Base-by-base conservation (phyloP, 495 filamentous ascomycete species). In the Clohesyomyces aquaticus region DNA sequence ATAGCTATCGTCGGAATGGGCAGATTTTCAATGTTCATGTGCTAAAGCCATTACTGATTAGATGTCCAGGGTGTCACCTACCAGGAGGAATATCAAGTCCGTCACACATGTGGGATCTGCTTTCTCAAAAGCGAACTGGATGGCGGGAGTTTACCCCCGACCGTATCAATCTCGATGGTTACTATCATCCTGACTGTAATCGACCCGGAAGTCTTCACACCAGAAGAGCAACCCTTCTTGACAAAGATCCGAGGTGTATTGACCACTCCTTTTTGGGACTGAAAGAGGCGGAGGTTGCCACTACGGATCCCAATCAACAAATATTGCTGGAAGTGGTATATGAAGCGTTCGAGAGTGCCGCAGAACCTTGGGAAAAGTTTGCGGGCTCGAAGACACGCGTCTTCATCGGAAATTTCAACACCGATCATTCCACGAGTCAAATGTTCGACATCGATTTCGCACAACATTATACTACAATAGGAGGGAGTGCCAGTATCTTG, bases 291-390 rank as follows among this genome's bases (percentile, higher is more conserved):
- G 55, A 65, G 23, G 29, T 42, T 18, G 25, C n/a, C 22, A 65
- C 61, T 6, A 51, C 66, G 51, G 66, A 69, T 51, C 38, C 66
- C 9, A 11, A 25, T 0, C 61, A 65, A 28, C 47, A 62, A 3
- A 69, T 61, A 52, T 23, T 69, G 0, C 38, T 69, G 1, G 66
- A 69, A 32, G 65, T 72, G 1, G 59, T 61, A 1, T 77, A 71
- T 55, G 75, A 77, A 43, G 61, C 66, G 1, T 59, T 76, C 6
- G 75, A 75, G 42, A 59, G 16, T 46, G 67, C 67, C 23, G 74
- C 74, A 21, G 55, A 61, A 16, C 19, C 71, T 9, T 53, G 66
- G 22, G 65, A 74, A 25, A 65, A 59, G 1, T 8, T 75, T 21
- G 79, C 63, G 1, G 66, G 66, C 3, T 56, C 61, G 8, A 4